Base-by-base conservation (phyloP, 495 filamentous ascomycete genomes). In the Trichoderma orchidacearum region DNA sequence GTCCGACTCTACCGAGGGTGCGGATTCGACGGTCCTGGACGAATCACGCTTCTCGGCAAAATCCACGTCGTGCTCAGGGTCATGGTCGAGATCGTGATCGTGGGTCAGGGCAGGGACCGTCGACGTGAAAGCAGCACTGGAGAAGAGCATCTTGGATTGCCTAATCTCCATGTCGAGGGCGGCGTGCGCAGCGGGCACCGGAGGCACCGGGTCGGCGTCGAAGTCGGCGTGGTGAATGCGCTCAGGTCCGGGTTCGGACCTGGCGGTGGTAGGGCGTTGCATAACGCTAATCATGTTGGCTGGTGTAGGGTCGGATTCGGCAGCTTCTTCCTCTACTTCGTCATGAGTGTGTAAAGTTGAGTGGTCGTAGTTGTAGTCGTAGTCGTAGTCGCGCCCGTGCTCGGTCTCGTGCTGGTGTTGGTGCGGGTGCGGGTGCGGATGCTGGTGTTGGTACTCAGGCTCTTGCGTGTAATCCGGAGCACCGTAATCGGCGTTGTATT, bases 1-100 rank as follows among this genome's bases (percentile, higher is more conserved):
- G 18, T 53, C 38, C 11, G 25, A 30, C 7, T 30, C 30, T 18
- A 34, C 53, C 5, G 51, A 53, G 8, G 51, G 51, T n/a, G 63
- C 62, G 0, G 54, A 59, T 51, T 67, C 66, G 32, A 66, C 31
- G 34, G 67, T 54, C 41, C 64, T 66, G 50, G 58, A 63, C 29
- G 67, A 69, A 55, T 69, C 64, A 51, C 64, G 66, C 45, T 70
- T 72, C 29, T 58, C 63, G 13, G 55, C 18, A 21, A 58, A 9
- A 58, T 25, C n/a, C 17, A 53, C 5, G 54, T 54, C 36, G 58
- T 55, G 34, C 25, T n/a, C n/a, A 8, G 67, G 41, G 30, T 60
- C 61, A 6, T 67, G 51, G 8, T 69, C 51, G 30, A 30, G 28
- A 23, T 53, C 30, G 18, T 30, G 27, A 28, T 30, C 51, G n/a